Base-by-base conservation (phyloP, 1,284 basidiomycete genomes). In the Pyrrhoderma noxium region DNA sequence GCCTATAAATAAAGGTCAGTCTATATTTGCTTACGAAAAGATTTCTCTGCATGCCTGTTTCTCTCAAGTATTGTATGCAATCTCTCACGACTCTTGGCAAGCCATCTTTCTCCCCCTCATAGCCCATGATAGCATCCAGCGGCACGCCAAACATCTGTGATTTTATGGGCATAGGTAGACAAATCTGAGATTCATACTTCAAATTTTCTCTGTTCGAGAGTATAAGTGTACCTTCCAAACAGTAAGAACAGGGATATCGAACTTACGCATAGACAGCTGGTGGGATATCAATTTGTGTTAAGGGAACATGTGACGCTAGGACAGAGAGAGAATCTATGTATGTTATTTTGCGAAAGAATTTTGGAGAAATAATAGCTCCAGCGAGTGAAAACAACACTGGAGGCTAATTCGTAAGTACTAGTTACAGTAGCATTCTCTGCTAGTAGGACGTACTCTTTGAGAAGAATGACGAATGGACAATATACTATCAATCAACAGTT, bases 401-500 rank as follows among this genome's bases (percentile, higher is more conserved):
- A 49, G 40, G 52, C n/a, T 45, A 31, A 5, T 31, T 31, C 7
- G 2, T n/a, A n/a, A n/a, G 27, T 43, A 36, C 8, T 9, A 13
- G 37, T 55, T 22, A 36, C 18, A 11, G 45, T 11, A 57, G n/a
- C n/a, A n/a, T n/a, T n/a, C n/a, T n/a, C n/a, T n/a, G n/a, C n/a
- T 38, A 23, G 8, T 8, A 22, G 42, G 27, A 55, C 80, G 38
- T 56, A 89, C 87, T 89, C 65, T 88, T 90, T 3, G 89, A 84
- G 67, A 91, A 93, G 66, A 89, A 89, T 2, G 85, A 86, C 1
- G 89, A 85, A 61, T 93, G 89, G 1, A 92, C 83, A 56, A 93
- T 86, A 65, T 83, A 89, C 82, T 89, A 39, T 19, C 2, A 38
- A n/a, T n/a, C n/a, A n/a, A n/a, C n/a, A n/a, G n/a, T n/a, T n/a